Conservation (phyloP, 345 rosid genomes). For the Firmiana major region DNA sequence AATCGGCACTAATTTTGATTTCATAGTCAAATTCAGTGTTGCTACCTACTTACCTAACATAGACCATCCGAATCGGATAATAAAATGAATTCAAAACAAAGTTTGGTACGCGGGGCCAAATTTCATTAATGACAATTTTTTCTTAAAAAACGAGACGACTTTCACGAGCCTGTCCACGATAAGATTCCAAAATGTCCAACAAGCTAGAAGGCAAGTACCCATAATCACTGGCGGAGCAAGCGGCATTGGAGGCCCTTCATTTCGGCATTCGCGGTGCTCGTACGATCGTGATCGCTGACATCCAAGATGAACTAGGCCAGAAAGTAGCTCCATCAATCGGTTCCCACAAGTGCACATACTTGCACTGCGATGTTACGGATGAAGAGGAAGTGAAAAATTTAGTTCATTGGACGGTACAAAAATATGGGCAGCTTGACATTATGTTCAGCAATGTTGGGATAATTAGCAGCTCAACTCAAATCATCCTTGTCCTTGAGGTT, state of each 20-base stretch:
- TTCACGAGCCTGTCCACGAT: no score
- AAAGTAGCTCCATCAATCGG: conserved; percentile 19
- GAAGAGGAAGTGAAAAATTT: conserved; percentile 24
- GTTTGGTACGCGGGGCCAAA: no score
- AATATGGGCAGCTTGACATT: conserved; percentile 25
- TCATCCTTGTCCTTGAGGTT: conserved; percentile 17
- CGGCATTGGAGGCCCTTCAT: conserved; percentile 2
- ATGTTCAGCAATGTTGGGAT: conserved; percentile 34
- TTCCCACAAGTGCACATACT: neutral
- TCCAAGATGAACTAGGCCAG: conserved; percentile 22
- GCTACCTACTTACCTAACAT: no score
- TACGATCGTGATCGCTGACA: conserved; percentile 6
- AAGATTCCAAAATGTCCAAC: no score
- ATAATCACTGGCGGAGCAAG: conserved; percentile 19
- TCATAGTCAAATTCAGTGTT: no score
- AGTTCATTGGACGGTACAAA: conserved; percentile 14
- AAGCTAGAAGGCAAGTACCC: no score
- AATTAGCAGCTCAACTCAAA: conserved; percentile 14
- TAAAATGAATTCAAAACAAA: no score
- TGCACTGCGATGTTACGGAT: conserved; percentile 26
- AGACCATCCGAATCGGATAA: no score
- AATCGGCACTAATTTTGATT: no score
- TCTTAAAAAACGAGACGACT: no score
- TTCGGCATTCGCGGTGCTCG: neutral
- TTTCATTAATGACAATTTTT: no score